Conservation (phyloP, 148 eudicot species). For the Chenopodium berlandieri region DNA sequence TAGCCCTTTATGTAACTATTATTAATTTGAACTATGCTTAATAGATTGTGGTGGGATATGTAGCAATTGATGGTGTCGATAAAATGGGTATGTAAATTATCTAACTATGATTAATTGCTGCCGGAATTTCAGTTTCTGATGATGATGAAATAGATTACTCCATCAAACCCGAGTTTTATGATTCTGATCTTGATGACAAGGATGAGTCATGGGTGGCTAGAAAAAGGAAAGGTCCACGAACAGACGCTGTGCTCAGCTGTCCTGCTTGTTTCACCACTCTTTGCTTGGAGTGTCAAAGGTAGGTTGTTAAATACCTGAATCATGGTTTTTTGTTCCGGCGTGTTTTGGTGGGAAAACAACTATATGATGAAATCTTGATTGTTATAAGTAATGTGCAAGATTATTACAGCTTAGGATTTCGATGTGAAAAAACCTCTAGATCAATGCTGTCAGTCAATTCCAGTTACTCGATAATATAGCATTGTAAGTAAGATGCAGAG, state of each 20-base stretch:
- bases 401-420: neutral
- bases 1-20: too few species aligned
- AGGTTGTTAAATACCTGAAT: neutral
- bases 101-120: neutral
- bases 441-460: neutral
- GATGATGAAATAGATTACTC: slow-evolving; percentile 87
- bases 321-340: too few species aligned
- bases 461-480: neutral
- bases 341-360: too few species aligned
- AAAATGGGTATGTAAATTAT: too few species aligned
- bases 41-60: neutral
- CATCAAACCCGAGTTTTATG: slow-evolving; percentile 77
- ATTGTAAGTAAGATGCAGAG: neutral
- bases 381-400: too few species aligned
- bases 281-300: slow-evolving; percentile 82
- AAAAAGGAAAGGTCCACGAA: slow-evolving; percentile 56
- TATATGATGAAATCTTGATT: too few species aligned
- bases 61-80: neutral
- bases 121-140: slow-evolving; percentile 59
- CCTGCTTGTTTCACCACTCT: slow-evolving; percentile 95
- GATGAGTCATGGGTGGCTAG: slow-evolving; percentile 76
- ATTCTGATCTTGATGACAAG: slow-evolving; percentile 70
- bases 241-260: slow-evolving; percentile 94
- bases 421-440: neutral
- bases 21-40: neutral